Evolutionary conservation across 805 yeast species (phyloP).

Genomic region (Cyberlindnera suaveolens): DNA sequence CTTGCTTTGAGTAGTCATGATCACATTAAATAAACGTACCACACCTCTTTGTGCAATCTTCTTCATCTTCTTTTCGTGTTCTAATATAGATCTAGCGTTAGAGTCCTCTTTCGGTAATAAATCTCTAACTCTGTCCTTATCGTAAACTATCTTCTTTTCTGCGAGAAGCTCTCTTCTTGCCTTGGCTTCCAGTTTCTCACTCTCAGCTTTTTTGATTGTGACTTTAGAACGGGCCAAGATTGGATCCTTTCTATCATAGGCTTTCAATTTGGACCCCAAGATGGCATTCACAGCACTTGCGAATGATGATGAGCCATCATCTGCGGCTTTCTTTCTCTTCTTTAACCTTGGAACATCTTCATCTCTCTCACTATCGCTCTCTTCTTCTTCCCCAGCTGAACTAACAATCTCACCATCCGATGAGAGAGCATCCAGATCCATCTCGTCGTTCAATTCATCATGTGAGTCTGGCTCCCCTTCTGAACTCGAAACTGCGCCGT

Average conservation of each 20-base stretch:
- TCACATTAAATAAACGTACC: constrained; percentile 76
- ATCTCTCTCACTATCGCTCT: constrained; percentile 17
- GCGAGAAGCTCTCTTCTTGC: constrained; percentile 64
- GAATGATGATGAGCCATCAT: constrained; percentile 71
- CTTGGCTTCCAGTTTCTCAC: constrained; percentile 75
- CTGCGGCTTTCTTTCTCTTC: constrained; percentile 50
- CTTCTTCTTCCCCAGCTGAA: constrained; percentile 10
- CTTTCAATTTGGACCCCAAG: constrained; percentile 78
- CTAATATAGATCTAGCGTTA: constrained; percentile 51
- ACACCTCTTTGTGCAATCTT: constrained; percentile 88
- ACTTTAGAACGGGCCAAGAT: constrained; percentile 79
- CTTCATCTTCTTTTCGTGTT: constrained; percentile 61
- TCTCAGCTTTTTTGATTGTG: constrained; percentile 64
- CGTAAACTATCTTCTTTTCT: constrained; percentile 66
- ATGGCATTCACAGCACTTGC: constrained; percentile 82
- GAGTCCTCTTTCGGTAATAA: constrained; percentile 61
- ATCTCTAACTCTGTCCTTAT: constrained; percentile 60
- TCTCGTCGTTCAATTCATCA: constrained; percentile 8
- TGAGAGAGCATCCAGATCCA: constrained; percentile 10
- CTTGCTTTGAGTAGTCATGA: constrained; percentile 67
- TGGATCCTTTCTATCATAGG: constrained; percentile 85
- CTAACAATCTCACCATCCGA: constrained; percentile 8
- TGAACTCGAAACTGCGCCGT: not conserved
- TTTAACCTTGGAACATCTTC: constrained; percentile 40
- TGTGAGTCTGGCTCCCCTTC: constrained; percentile 4